Base-by-base conservation (phyloP, 495 filamentous ascomycete genomes). In the Talaromyces nanjingensis region DNA sequence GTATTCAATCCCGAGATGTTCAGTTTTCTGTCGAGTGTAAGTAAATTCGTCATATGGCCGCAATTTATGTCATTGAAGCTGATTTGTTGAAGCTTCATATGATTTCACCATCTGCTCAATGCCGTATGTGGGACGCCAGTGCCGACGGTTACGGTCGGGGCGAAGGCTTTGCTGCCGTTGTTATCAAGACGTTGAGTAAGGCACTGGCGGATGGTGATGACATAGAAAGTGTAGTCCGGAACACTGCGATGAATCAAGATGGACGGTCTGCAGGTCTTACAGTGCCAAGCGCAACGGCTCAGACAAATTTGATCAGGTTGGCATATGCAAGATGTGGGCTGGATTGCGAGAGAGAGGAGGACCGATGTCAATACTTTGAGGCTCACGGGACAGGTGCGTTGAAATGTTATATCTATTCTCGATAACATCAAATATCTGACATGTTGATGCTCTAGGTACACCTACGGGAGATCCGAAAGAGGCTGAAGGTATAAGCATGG, bases 381-480 rank as follows among this genome's bases (percentile, higher is more conserved):
- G 72, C 73, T 0, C 76, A 79, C 62, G 76, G 76, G 9, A 78
- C 75, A 64, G 76, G 76, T 0, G 20, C 22, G 59, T 24, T 53
- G 47, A 22, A 4, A 0, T 9, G 1, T 22, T 34, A 8, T 9
- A 34, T 2, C 18, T 9, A 24, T 60, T 29, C 1, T 25, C 49
- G 2, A 25, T 60, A 1, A 3, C 14, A n/a, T 70, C 59, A 54
- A 64, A 25, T 1, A 20, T 20, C 27, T 9, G 33, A 24, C n/a
- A 7, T 9, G 3, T 6, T 22, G 8, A 3, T 0, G 6, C 31
- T 66, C 42, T 52, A 62, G 78, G 77, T 14, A 81, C 77, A 0
- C 68, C 64, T 0, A 70, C 73, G 2, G 77, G 79, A 20, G 79
- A 82, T 56, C 79, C 78, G 1, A 67, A 70, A 14, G 77, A 80